Base-by-base conservation (phyloP, 768 basidiomycete genomes). In the Clavulina sp. region DNA sequence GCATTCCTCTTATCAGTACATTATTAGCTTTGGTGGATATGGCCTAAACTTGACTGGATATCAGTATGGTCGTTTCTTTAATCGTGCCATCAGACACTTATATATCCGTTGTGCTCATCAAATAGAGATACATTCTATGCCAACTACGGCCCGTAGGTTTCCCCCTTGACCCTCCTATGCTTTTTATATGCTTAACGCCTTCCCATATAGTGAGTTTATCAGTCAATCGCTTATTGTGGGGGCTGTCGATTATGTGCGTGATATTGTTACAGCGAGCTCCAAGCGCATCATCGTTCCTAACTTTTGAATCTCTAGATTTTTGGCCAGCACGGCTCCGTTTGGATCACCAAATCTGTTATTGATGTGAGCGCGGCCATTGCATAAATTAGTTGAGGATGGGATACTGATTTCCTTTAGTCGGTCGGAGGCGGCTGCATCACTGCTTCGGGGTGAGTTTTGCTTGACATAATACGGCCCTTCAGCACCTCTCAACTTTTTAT, bases 161-260 rank as follows among this genome's bases (percentile, higher is more conserved):
- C n/a, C n/a, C n/a, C n/a, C n/a, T 21, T 38, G 36, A 38, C 13
- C 21, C 36, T 13, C 36, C 21, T 13, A 21, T 13, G 36, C 36
- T 13, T 21, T 13, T 38, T 38, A 13, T 21, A n/a, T n/a, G n/a
- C n/a, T 13, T 38, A 38, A 38, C 21, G 21, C 36, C 36, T 38
- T 38, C 13, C 36, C 21, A 13, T 38, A 21, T 13, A 13, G 36
- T 31, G 48, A 57, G n/a, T 55, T 55, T 43, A 52, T 50, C 34
- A 40, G 50, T 5, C 38, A 55, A 24, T 55, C 26, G 24, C 38
- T 47, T 23, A 57, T 57, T 41, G 30, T 33, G 18, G 56, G 56
- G 2, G 56, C 55, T n/a, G 51, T 52, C 19, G 56, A 57, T 34
- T 57, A 52, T 49, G 52, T 57, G 31, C 51, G 54, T 48, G 54